These are phyloP conservation scores for Umbelopsis ramanniana DNA, from an alignment of 192 early-diverging fungal species.

Conservation along the genomic window DNA sequence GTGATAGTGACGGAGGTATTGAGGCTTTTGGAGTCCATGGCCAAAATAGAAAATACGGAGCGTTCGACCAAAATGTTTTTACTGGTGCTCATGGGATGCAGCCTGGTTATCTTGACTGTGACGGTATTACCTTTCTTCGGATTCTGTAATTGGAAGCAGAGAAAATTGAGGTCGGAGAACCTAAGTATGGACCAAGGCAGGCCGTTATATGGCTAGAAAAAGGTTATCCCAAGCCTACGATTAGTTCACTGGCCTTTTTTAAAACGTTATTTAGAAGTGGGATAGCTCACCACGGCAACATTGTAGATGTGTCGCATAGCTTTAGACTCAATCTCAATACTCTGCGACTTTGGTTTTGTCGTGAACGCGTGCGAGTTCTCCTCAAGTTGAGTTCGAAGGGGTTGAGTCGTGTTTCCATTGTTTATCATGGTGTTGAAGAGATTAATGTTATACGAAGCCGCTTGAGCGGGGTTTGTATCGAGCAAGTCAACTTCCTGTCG, in stretches of 20 bases:
- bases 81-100: neutral
- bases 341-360: neutral
- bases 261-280: too few species aligned
- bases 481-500: neutral
- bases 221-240: neutral
- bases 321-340: neutral
- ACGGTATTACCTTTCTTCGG: neutral
- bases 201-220: neutral
- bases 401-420: neutral
- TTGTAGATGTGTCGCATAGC: neutral
- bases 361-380: neutral
- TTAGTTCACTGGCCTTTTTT: too few species aligned
- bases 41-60: neutral
- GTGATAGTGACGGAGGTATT: constrained; percentile 2
- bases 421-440: neutral
- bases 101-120: neutral
- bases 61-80: neutral
- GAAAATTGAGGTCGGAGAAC: neutral
- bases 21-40: neutral
- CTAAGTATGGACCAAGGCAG: constrained; percentile 4
- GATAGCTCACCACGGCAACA: neutral
- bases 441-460: neutral
- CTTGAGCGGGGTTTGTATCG: neutral
- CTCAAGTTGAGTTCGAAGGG: neutral
- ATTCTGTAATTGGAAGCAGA: neutral